Base-by-base conservation (phyloP, 2,329 filamentous ascomycete genomes). In the Arthrobotrys conoides region DNA sequence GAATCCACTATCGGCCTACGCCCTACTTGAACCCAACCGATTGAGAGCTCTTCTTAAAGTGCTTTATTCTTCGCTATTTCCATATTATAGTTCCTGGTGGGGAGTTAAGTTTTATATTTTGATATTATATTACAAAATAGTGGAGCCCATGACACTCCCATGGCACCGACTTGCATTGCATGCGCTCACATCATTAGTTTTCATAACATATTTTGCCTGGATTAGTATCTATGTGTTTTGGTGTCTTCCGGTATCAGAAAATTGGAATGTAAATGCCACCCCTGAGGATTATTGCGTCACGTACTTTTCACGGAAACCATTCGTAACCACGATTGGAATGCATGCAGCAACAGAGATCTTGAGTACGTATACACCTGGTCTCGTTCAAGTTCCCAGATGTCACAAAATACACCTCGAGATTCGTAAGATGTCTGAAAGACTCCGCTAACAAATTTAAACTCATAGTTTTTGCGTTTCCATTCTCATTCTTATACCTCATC, bases 41-140 rank as follows among this genome's bases (percentile, higher is more conserved):
- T 27, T 75, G 14, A 12, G 24, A 24, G 16, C 24, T 0, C 53
- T 76, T n/a, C 59, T 76, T 20, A 44, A 71, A 18, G 5, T 76
- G 27, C 59, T 76, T 12, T 64, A 71, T 20, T 46, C 65, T 3
- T 76, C 72, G 5, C 57, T 51, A 8, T 46, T 61, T 10, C 66
- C 72, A 6, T 76, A 76, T 38, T 76, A 76, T 53, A 27, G 57
- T 5, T 51, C 66, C 14, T 68, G 64, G n/a, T 76, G 72, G 72
- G 66, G 66, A 0, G 66, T 76, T 2, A 76, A 76, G 27, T 12
- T 63, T 8, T 70, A 70, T 22, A 49, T 76, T n/a, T 8, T 76
- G 22, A 46, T 70, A 8, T 36, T 76, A 38, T 76, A 76, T n/a
- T 76, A 76, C 33, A 66, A 71, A 46, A 10, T 76, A 1, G 67